Percentiles rank a stretch among this genome's conserved stretches.
Evolutionary conservation across 1,139 yeast genomes (phyloP).

Genomic region (Candida mesenterica): DNA sequence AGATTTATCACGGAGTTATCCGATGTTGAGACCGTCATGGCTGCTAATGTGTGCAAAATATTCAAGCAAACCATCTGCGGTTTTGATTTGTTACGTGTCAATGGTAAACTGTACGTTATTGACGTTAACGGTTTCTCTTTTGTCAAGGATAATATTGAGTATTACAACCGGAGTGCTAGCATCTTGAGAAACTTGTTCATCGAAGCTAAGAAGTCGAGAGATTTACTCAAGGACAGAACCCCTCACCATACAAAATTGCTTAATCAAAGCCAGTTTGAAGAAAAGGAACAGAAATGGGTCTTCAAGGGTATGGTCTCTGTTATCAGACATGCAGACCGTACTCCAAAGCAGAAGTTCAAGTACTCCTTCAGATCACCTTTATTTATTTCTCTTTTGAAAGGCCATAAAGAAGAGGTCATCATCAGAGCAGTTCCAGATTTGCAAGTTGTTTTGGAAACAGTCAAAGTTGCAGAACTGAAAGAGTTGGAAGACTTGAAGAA

Average conservation of each 20-base stretch:
- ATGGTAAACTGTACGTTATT: constrained; percentile 87
- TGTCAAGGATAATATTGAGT: constrained; percentile 86
- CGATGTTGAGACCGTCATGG: constrained; percentile 75
- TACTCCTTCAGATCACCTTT: constrained; percentile 88
- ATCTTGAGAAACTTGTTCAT: constrained; percentile 75
- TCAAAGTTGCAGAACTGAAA: constrained; percentile 75
- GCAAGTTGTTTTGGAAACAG: constrained; percentile 81
- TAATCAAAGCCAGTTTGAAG: constrained; percentile 54
- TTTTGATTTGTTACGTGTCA: constrained; percentile 86
- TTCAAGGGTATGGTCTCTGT: constrained; percentile 91
- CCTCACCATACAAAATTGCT: constrained; percentile 39
- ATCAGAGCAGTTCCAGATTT: constrained; percentile 87
- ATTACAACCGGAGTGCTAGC: constrained; percentile 80
- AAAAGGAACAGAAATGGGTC: constrained; percentile 94
- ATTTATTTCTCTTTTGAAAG: constrained; percentile 84
- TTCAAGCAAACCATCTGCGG: constrained; percentile 98
- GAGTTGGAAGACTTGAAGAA: constrained; percentile 79
- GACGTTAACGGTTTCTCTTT: constrained; percentile 98
- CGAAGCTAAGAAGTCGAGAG: constrained; percentile 50
- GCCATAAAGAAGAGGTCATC: constrained; percentile 94
- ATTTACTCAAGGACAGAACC: constrained; percentile 37
- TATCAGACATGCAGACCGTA: constrained; percentile 96
- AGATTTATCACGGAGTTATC: constrained; percentile 82
- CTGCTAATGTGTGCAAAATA: constrained; percentile 65
- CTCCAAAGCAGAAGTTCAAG: constrained; percentile 98